Evolutionary conservation across 2,329 filamentous ascomycete genomes (phyloP).

Genomic region (Aureobasidium lini): DNA sequence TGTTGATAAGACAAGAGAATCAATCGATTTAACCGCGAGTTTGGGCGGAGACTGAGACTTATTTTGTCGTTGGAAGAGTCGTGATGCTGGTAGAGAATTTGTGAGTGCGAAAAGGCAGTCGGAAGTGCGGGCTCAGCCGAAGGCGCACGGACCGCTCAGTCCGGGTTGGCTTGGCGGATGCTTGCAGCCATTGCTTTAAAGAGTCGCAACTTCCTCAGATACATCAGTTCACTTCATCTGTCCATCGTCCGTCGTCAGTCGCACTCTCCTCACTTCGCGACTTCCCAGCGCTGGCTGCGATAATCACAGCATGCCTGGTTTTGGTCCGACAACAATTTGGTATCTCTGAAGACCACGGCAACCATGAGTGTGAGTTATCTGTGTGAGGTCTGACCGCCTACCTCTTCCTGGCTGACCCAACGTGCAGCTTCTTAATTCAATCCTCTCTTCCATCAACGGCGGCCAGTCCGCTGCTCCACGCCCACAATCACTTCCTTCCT

Average conservation of each 20-base stretch:
- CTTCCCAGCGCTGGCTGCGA: background rate
- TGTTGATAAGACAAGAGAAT: slow-evolving; percentile 67
- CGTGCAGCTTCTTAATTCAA: slow-evolving; percentile 43
- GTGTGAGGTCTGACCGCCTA: background rate
- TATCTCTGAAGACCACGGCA: slow-evolving; percentile 4
- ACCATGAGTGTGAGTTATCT: slow-evolving; percentile 18
- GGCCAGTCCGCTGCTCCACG: slow-evolving; percentile 18
- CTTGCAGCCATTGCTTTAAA: background rate
- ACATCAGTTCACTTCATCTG: background rate
- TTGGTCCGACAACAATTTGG: background rate
- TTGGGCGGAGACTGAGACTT: slow-evolving; percentile 98
- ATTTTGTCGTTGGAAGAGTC: slow-evolving; percentile 64
- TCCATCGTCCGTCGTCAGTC: background rate
- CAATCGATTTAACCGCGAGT: slow-evolving; percentile 99
- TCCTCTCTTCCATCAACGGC: slow-evolving; percentile 44
- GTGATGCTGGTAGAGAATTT: background rate
- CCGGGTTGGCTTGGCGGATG: background rate
- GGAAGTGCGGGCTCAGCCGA: too few species aligned
- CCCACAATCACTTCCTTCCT: background rate
- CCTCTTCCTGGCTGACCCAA: slow-evolving; percentile 3
- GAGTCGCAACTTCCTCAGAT: background rate
- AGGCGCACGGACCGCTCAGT: too few species aligned
- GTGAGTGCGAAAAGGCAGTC: background rate
- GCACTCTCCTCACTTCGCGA: background rate
- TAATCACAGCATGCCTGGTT: slow-evolving; percentile 5